Evolutionary conservation across 2,329 filamentous ascomycete genomes (phyloP).

Genomic region (Phoma herbarum): DNA sequence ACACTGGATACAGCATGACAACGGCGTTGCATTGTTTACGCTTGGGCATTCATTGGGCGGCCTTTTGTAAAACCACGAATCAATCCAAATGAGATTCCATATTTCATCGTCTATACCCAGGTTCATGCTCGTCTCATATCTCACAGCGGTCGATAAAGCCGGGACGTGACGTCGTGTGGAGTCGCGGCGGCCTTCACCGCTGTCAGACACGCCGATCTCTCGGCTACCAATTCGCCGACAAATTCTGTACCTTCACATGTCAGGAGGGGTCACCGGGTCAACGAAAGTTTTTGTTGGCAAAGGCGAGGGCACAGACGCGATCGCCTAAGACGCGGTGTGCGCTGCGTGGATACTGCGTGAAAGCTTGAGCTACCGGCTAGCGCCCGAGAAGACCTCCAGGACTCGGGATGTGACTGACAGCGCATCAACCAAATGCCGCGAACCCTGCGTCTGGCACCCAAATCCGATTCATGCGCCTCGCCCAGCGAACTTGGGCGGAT

Average conservation of each 20-base stretch:
- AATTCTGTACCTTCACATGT: constrained; percentile 16
- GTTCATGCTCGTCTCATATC: constrained; percentile 12
- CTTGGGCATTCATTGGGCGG: constrained; percentile 13
- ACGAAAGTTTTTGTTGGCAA: constrained; percentile 16
- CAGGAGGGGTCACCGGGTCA: constrained; percentile 19
- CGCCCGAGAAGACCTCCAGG: constrained; percentile 6
- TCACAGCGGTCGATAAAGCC: neutral
- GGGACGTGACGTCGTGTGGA: constrained; percentile 9
- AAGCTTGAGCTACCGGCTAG: constrained; percentile 18
- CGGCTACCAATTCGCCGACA: constrained; percentile 19
- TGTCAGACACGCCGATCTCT: constrained; percentile 10
- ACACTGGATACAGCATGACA: constrained; percentile 20
- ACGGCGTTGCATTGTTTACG: constrained; percentile 13
- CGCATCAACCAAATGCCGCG: constrained; percentile 17
- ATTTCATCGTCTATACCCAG: constrained; percentile 6
- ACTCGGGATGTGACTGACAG: constrained; percentile 11
- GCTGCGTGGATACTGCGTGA: constrained; percentile 5
- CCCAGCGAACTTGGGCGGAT: constrained; percentile 7
- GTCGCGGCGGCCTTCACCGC: constrained; percentile 15
- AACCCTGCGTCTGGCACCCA: constrained; percentile 10
- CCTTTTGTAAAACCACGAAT: constrained; percentile 2
- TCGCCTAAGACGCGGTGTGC: constrained; percentile 19
- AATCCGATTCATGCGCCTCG: constrained; percentile 18
- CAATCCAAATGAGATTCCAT: constrained; percentile 3
- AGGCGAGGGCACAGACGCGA: constrained; percentile 17